phyloP scores from a whole-genome alignment of 768 basidiomycete genomes.

The Boletus rubroflammeus region DNA sequence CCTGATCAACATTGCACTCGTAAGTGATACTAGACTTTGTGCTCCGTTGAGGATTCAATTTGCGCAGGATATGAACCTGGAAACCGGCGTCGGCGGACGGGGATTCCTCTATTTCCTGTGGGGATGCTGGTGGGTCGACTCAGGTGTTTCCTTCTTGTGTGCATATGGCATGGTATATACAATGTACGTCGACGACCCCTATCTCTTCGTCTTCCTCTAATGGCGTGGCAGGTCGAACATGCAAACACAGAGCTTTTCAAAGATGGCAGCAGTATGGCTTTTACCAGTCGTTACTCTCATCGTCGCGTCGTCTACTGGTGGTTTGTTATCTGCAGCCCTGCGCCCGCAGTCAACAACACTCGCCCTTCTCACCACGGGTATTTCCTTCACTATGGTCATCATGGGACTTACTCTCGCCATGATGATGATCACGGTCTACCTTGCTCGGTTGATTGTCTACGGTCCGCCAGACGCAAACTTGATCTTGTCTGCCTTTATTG shows the following conservation, averaged over 20 bases:
- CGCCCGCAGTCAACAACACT: conserved; percentile 32
- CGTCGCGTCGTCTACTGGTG: conserved; percentile 51
- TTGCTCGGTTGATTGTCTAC: conserved; percentile 41
- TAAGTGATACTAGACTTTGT: conserved; percentile 17
- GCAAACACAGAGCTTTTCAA: conserved; percentile 39
- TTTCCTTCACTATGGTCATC: conserved; percentile 42
- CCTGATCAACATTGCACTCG: conserved; percentile 39
- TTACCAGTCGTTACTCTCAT: conserved; percentile 51
- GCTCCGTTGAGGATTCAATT: background rate
- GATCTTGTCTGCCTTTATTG: conserved; percentile 45
- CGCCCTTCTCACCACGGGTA: conserved; percentile 40
- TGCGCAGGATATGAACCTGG: conserved; percentile 31
- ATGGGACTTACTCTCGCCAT: conserved; percentile 47
- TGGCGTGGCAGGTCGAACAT: conserved; percentile 38
- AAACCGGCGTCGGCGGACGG: conserved; percentile 35
- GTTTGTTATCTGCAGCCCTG: conserved; percentile 41
- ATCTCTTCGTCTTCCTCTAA: background rate
- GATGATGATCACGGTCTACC: conserved; percentile 48
- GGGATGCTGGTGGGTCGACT: conserved; percentile 53
- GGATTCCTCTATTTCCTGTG: conserved; percentile 41
- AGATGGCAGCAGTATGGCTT: conserved; percentile 46
- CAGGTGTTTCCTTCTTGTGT: conserved; percentile 37
- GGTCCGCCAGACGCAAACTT: conserved; percentile 39
- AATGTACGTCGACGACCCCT: conserved; percentile 33
- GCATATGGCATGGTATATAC: conserved; percentile 49